Conservation (phyloP, 164 flowering plant species). For the Euptelea pleiosperma region DNA sequence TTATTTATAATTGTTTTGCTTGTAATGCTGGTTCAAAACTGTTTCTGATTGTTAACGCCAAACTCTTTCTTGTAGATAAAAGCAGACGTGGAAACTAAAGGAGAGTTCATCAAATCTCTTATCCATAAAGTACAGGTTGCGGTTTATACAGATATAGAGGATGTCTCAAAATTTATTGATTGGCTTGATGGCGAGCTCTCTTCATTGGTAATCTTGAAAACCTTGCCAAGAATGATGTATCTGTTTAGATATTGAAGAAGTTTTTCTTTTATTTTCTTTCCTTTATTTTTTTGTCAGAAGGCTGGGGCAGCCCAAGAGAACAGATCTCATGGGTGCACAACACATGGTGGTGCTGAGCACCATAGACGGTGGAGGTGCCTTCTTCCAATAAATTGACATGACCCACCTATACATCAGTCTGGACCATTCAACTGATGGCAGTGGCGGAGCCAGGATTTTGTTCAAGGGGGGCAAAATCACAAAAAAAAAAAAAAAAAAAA, state of each 20-base stretch:
- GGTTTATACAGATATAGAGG: conserved; percentile 51
- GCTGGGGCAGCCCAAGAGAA: too few relatives aligned
- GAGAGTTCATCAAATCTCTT: conserved; percentile 57
- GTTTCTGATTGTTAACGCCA: conserved; percentile 2
- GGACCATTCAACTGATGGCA: too few relatives aligned
- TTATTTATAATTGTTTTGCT: background rate
- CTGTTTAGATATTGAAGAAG: background rate
- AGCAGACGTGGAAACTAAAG: conserved; percentile 62
- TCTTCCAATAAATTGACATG: too few relatives aligned
- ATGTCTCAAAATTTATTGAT: conserved; percentile 51
- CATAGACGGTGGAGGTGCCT: too few relatives aligned
- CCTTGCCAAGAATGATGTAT: conserved; percentile 1
- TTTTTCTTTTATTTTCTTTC: too few relatives aligned
- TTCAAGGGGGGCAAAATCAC: too few relatives aligned
- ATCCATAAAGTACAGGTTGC: conserved; percentile 47
- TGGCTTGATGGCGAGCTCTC: conserved; percentile 71
- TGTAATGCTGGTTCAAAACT: background rate
- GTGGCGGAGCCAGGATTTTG: too few relatives aligned
- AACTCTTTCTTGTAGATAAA: conserved; percentile 40
- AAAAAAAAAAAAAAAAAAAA: too few relatives aligned
- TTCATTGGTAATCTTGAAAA: conserved; percentile 44
- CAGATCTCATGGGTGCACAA: too few relatives aligned
- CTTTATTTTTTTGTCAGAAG: too few relatives aligned
- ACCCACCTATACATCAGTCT: too few relatives aligned
- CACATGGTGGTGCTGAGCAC: too few relatives aligned